Conservation (phyloP, 2,329 filamentous ascomycete species). For the Penicillium aurantiogriseum region DNA sequence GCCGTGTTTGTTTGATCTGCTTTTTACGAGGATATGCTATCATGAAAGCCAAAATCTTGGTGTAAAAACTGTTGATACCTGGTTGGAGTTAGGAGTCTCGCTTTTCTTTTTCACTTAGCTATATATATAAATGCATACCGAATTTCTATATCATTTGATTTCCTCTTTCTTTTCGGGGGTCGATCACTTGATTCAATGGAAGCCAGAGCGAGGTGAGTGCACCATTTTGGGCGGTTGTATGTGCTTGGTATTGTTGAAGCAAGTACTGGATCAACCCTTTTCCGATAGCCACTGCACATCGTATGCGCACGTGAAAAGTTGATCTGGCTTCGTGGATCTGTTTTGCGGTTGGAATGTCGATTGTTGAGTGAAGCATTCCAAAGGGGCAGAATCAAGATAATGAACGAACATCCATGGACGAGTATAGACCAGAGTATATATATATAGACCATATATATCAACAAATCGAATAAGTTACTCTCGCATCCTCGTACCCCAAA, state of each 20-base stretch:
- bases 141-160: background rate
- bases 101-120: constrained; percentile 2
- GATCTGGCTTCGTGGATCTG: background rate
- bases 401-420: no score
- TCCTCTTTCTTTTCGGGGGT: no score
- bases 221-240: no score
- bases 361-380: background rate
- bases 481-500: background rate
- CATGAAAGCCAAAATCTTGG: constrained; percentile 17
- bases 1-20: background rate
- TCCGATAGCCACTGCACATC: background rate
- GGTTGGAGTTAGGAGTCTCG: constrained; percentile 4
- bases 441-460: background rate
- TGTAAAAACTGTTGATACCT: constrained; percentile 21
- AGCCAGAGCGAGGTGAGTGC: no score
- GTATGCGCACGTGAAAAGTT: background rate
- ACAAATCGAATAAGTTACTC: background rate
- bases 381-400: background rate
- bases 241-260: background rate
- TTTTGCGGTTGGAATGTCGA: background rate
- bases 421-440: background rate
- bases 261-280: background rate
- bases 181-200: background rate
- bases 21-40: constrained; percentile 25
- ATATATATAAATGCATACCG: constrained; percentile 4